phyloP scores from a whole-genome alignment of 495 filamentous ascomycete species.

The Zalerion maritima region DNA sequence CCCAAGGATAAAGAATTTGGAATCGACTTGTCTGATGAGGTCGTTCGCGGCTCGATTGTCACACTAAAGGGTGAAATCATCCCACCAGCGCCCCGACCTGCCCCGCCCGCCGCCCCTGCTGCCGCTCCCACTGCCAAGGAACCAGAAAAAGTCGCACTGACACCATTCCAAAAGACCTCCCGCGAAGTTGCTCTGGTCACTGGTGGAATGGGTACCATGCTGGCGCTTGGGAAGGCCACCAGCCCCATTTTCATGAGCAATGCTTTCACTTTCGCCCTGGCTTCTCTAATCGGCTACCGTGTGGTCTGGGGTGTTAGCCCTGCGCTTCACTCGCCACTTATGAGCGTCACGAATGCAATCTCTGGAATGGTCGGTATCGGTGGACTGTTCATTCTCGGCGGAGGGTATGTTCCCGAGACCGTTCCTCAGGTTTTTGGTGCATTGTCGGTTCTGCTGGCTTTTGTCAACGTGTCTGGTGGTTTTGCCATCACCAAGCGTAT shows the following conservation, averaged over 20 bases:
- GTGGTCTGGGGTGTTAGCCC: conserved; percentile 69
- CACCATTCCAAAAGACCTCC: conserved; percentile 60
- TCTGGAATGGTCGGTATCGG: conserved; percentile 76
- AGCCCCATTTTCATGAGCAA: conserved; percentile 71
- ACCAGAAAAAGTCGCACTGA: conserved; percentile 45
- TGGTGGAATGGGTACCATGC: conserved; percentile 53
- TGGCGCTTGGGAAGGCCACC: conserved; percentile 62
- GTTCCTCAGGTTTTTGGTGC: conserved; percentile 64
- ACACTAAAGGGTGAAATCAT: conserved; percentile 58
- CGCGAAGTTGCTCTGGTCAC: conserved; percentile 56
- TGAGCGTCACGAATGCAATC: conserved; percentile 81
- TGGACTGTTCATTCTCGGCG: conserved; percentile 69
- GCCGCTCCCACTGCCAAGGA: conserved; percentile 37
- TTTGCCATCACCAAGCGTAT: conserved; percentile 79
- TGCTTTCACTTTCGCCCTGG: conserved; percentile 62
- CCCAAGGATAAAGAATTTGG: conserved; percentile 60
- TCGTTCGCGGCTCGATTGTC: conserved; percentile 66
- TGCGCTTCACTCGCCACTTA: conserved; percentile 65
- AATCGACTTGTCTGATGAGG: conserved; percentile 62
- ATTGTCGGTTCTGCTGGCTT: conserved; percentile 63
- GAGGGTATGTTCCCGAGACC: conserved; percentile 55
- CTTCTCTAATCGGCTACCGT: conserved; percentile 65
- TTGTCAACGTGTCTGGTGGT: conserved; percentile 68
- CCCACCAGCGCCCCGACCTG: conserved; percentile 53
- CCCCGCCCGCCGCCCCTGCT: conserved; percentile 49